Evolutionary conservation across 371 early-diverging fungal species (phyloP).

Genomic region (Mortierella sp.): DNA sequence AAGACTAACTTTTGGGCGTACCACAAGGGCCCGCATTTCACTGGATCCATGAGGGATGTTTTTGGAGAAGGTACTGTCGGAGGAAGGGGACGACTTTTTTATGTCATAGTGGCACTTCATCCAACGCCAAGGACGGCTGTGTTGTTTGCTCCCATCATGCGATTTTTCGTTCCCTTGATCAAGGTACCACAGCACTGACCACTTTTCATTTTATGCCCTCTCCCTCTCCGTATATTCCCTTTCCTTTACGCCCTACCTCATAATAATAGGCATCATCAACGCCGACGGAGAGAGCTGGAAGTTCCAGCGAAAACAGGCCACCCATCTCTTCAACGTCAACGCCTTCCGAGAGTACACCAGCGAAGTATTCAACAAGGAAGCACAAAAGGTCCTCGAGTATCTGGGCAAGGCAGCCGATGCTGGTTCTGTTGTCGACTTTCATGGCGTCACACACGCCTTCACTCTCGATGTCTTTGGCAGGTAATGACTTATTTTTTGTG

Average conservation of each 20-base stretch:
- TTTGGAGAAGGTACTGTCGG: constrained; percentile 64
- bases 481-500: constrained; percentile 36
- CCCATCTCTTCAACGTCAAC: constrained; percentile 75
- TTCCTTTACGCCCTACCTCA: background rate
- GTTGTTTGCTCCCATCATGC: background rate
- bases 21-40: constrained; percentile 10
- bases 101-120: too few species aligned
- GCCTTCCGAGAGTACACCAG: constrained; percentile 73
- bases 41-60: constrained; percentile 7
- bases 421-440: constrained; percentile 56
- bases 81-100: constrained; percentile 28
- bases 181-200: background rate
- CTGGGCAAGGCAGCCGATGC: constrained; percentile 56
- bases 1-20: constrained; percentile 35
- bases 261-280: background rate
- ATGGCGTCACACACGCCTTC: constrained; percentile 64
- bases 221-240: too few species aligned
- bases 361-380: constrained; percentile 61
- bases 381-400: constrained; percentile 24
- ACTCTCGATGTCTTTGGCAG: constrained; percentile 68
- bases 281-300: constrained; percentile 74
- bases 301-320: constrained; percentile 72
- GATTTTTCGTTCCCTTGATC: background rate
- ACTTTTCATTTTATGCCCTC: background rate
- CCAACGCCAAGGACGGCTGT: background rate